phyloP scores from a whole-genome alignment of 257 asterid genomes.

The Eustoma russellianum region DNA sequence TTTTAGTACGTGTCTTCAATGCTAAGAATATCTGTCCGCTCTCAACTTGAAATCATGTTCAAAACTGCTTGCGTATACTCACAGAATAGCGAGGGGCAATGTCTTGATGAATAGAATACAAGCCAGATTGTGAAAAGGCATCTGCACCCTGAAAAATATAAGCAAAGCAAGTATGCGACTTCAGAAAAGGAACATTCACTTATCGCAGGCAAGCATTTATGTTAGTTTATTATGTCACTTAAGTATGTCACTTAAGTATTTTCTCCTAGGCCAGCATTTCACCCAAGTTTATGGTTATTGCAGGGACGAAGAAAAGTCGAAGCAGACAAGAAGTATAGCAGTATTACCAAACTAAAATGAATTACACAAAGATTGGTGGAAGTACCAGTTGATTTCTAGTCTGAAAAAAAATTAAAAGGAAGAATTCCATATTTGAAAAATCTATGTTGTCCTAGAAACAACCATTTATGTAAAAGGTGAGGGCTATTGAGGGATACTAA shows the following conservation, averaged over 20 bases:
- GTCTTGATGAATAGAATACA: conserved; percentile 87
- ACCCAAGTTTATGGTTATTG: too few relatives aligned
- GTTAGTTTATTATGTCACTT: too few relatives aligned
- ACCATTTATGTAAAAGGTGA: background rate
- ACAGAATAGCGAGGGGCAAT: conserved; percentile 91
- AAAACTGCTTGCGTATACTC: conserved; percentile 15
- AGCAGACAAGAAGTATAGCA: too few relatives aligned
- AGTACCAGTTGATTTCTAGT: too few relatives aligned
- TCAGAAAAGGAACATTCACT: too few relatives aligned
- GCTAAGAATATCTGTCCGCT: background rate
- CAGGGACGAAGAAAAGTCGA: too few relatives aligned
- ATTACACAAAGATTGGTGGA: too few relatives aligned
- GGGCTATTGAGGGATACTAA: background rate
- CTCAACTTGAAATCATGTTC: background rate
- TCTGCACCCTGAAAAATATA: conserved; percentile 51
- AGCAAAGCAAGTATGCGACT: conserved; percentile 7
- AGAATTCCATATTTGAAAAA: background rate
- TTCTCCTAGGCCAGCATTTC: too few relatives aligned
- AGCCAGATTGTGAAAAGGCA: conserved; percentile 90
- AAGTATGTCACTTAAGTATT: too few relatives aligned
- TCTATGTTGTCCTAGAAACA: background rate
- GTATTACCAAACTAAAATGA: too few relatives aligned
- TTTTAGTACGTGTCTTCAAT: background rate
- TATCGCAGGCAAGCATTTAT: too few relatives aligned
- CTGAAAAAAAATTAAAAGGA: background rate